phyloP scores from a whole-genome alignment of 345 rosid genomes.

The Pelargonium nanum region DNA sequence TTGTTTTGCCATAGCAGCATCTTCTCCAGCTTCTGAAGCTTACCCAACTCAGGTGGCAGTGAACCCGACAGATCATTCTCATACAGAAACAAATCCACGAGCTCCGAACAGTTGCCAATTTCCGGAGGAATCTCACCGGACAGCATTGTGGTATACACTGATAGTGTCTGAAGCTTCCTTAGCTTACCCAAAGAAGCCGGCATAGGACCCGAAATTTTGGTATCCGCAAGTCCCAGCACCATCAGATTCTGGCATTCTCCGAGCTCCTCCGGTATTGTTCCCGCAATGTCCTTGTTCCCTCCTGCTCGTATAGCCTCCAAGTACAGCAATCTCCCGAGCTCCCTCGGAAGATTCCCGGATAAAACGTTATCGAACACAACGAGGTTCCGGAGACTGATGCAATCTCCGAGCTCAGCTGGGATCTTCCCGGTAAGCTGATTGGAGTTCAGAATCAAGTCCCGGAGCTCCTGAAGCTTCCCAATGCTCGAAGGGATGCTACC shows the following conservation, averaged over 20 bases:
- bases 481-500: conserved; percentile 62
- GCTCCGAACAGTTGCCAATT: conserved; percentile 64
- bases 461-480: conserved; percentile 55
- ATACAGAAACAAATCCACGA: conserved; percentile 53
- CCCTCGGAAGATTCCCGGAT: conserved; percentile 44
- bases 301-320: conserved; percentile 60
- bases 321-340: conserved; percentile 44
- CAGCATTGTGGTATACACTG: conserved; percentile 53
- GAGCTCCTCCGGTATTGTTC: conserved; percentile 58
- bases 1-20: conserved; percentile 68
- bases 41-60: conserved; percentile 50
- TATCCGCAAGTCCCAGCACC: conserved; percentile 70
- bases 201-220: conserved; percentile 55
- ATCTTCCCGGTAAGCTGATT: conserved; percentile 57
- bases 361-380: conserved; percentile 54
- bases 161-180: conserved; percentile 47
- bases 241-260: conserved; percentile 53
- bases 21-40: conserved; percentile 45
- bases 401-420: conserved; percentile 56
- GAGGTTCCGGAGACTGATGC: conserved; percentile 48
- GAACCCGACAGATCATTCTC: conserved; percentile 64
- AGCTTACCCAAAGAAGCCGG: conserved; percentile 65
- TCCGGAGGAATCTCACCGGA: conserved; percentile 64
- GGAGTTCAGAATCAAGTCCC: conserved; percentile 56
- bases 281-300: conserved; percentile 65